A percentile compares a stretch with the other conserved stretches of the same genome.
phyloP scores from a whole-genome alignment of 768 basidiomycete species.

The Tricholoma furcatifolium region DNA sequence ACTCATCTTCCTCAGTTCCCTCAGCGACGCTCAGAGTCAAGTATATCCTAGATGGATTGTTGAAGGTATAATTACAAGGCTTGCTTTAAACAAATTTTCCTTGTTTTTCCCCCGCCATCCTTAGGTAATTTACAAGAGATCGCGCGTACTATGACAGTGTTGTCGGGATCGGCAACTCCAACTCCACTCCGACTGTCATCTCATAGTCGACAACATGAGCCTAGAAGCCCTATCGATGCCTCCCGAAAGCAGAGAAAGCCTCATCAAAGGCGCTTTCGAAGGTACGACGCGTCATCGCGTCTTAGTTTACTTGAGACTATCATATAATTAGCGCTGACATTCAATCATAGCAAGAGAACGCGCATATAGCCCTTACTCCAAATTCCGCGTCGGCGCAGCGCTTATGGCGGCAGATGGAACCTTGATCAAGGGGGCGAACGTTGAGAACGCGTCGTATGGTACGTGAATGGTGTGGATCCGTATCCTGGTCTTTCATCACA shows the following conservation, averaged over 20 bases:
- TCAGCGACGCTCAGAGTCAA: too few relatives aligned
- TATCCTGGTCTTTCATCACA: not conserved
- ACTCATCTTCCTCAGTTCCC: too few relatives aligned
- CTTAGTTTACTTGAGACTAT: not conserved
- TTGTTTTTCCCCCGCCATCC: too few relatives aligned
- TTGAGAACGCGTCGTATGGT: slow-evolving; percentile 96
- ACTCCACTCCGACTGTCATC: not conserved
- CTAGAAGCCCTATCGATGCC: slow-evolving; percentile 33
- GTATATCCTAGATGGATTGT: too few relatives aligned
- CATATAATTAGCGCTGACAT: not conserved
- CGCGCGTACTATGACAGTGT: too few relatives aligned
- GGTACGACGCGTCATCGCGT: slow-evolving; percentile 33
- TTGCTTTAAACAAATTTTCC: too few relatives aligned
- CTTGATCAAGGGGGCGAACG: slow-evolving; percentile 83
- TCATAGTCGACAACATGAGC: slow-evolving; percentile 13
- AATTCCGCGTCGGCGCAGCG: slow-evolving; percentile 92
- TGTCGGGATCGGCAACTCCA: too few relatives aligned
- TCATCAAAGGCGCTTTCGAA: slow-evolving; percentile 61
- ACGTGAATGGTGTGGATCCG: not conserved
- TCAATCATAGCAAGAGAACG: slow-evolving; percentile 55
- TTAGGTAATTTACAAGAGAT: too few relatives aligned
- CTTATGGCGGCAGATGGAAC: slow-evolving; percentile 66
- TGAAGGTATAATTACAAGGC: too few relatives aligned
- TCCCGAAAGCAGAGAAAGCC: slow-evolving; percentile 39
- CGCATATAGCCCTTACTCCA: slow-evolving; percentile 84